Conservation (phyloP, 345 rosid genomes). For the Corchorus olitorius region DNA sequence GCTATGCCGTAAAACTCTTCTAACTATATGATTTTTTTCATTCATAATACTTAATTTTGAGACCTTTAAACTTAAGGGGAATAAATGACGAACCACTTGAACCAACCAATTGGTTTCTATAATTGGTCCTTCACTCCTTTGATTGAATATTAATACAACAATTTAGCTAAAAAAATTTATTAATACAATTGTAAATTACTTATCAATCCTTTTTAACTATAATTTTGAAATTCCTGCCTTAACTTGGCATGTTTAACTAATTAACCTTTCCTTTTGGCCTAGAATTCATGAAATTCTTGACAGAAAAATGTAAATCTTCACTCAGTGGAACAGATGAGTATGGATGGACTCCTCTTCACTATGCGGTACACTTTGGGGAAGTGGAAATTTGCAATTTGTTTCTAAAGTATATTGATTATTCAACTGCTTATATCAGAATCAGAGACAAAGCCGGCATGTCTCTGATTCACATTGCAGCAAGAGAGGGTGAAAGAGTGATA, state of each 20-base stretch:
- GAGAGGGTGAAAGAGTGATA: conserved; percentile 18
- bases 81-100: too few relatives aligned
- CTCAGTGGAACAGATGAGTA: conserved; percentile 19
- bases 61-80: too few relatives aligned
- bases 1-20: too few relatives aligned
- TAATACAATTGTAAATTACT: not conserved
- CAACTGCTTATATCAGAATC: conserved; percentile 4
- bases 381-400: conserved; percentile 14
- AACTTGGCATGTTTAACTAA: not conserved
- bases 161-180: too few relatives aligned
- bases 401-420: not conserved
- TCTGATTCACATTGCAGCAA: conserved; percentile 35
- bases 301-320: conserved; percentile 20
- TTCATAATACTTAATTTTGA: too few relatives aligned
- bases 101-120: too few relatives aligned
- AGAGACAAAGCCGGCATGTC: conserved; percentile 32
- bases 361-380: conserved; percentile 33
- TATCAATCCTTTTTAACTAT: not conserved
- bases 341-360: conserved; percentile 39
- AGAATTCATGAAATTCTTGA: conserved; percentile 25
- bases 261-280: not conserved
- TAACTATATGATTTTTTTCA: too few relatives aligned
- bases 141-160: too few relatives aligned
- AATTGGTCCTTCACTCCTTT: too few relatives aligned
- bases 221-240: not conserved